Evolutionary conservation across 2,329 filamentous ascomycete genomes (phyloP).

Genomic region (Aspergillus sp.): DNA sequence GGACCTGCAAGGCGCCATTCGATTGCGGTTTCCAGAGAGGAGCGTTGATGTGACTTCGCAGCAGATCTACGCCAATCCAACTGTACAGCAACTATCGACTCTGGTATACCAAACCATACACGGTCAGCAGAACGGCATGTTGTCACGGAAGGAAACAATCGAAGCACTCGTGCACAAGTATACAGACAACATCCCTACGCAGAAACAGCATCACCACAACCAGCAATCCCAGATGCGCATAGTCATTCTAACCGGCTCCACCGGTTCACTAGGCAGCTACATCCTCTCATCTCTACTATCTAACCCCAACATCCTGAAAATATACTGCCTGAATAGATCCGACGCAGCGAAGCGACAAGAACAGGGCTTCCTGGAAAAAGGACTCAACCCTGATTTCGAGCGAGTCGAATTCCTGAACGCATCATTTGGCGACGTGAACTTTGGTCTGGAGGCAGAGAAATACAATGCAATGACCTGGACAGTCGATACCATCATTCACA

Average conservation of each 20-base stretch:
- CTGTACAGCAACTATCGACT: slow-evolving; percentile 7
- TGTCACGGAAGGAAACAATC: slow-evolving; percentile 11
- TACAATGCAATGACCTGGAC: slow-evolving; percentile 20
- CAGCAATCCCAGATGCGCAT: too few relatives aligned
- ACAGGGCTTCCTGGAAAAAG: slow-evolving; percentile 32
- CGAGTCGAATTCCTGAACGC: slow-evolving; percentile 29
- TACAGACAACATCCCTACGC: too few relatives aligned
- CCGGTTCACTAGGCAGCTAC: slow-evolving; percentile 48
- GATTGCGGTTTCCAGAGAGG: slow-evolving; percentile 2
- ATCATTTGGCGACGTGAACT: slow-evolving; percentile 19
- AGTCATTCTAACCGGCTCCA: slow-evolving; percentile 45
- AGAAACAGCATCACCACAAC: too few relatives aligned
- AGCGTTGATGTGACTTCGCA: slow-evolving; percentile 8
- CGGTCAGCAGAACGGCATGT: slow-evolving; percentile 1
- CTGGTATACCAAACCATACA: slow-evolving; percentile 5
- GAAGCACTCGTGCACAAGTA: slow-evolving; percentile 4
- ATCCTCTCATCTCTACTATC: slow-evolving; percentile 38
- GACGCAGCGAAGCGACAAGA: slow-evolving; percentile 42
- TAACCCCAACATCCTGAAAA: slow-evolving; percentile 32
- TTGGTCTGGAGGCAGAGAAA: slow-evolving; percentile 19
- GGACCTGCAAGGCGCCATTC: not conserved
- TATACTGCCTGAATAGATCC: slow-evolving; percentile 47
- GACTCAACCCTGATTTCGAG: slow-evolving; percentile 25
- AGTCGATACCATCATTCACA: slow-evolving; percentile 29
- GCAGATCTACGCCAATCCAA: slow-evolving; percentile 14